Evolutionary conservation across 208 protist genomes (phyloP).

Genomic region (Leishmania amazonensis): DNA sequence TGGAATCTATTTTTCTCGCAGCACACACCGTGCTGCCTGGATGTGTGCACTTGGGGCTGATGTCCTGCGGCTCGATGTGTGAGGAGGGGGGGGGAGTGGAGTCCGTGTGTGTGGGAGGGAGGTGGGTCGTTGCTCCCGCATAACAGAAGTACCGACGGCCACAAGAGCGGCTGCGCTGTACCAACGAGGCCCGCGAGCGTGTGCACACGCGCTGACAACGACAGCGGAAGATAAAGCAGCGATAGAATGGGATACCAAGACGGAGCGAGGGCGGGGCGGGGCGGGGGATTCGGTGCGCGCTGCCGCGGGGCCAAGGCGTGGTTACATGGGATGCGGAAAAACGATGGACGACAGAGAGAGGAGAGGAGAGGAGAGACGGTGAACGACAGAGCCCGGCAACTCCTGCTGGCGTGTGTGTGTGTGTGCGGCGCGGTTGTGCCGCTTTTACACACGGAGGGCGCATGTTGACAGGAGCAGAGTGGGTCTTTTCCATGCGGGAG

Average conservation of each 20-base stretch:
- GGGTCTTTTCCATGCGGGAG: neutral
- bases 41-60: neutral
- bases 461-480: neutral
- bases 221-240: neutral
- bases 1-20: neutral
- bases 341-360: neutral
- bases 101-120: neutral
- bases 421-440: neutral
- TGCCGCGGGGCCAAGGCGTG: neutral
- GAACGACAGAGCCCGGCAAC: neutral
- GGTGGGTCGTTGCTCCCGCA: neutral
- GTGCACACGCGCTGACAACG: neutral
- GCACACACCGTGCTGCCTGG: neutral
- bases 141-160: neutral
- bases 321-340: neutral
- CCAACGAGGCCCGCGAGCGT: neutral
- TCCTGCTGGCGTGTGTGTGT: neutral
- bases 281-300: neutral
- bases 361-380: neutral
- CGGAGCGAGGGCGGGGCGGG: neutral
- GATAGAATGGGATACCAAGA: neutral
- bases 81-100: neutral
- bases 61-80: neutral
- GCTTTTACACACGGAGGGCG: neutral
- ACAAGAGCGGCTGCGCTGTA: neutral